These are phyloP conservation scores for Pestalotiopsis sp. DNA, from an alignment of 2,329 filamentous ascomycete species.

Conservation along the genomic window DNA sequence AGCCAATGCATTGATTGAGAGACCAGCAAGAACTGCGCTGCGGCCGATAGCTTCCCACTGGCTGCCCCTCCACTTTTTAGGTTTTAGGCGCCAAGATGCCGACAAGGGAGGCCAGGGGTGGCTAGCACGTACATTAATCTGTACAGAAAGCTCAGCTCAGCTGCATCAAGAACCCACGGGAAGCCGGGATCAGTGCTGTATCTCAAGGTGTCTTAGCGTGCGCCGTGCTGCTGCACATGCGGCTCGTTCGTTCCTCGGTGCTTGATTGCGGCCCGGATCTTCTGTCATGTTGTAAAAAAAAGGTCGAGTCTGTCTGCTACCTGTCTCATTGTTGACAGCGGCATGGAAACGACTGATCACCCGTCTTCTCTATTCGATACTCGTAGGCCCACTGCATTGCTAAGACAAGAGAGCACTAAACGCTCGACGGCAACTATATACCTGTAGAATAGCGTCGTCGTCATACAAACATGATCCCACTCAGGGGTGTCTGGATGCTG, in stretches of 20 bases:
- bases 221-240: neutral
- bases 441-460: neutral
- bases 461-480: neutral
- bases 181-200: neutral
- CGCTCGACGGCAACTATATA: neutral
- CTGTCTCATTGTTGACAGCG: too few relatives aligned
- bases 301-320: too few relatives aligned
- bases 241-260: neutral
- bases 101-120: neutral
- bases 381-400: neutral
- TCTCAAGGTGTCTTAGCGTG: neutral
- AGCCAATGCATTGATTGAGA: neutral
- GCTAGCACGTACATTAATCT: neutral
- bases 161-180: neutral
- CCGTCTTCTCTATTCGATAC: neutral
- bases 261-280: neutral
- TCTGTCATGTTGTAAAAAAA: too few relatives aligned
- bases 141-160: neutral
- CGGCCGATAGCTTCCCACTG: neutral
- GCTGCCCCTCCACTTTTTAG: constrained; percentile 7
- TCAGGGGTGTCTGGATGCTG: neutral
- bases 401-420: neutral
- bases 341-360: too few relatives aligned
- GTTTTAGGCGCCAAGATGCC: neutral
- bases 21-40: neutral